phyloP scores from a whole-genome alignment of 495 filamentous ascomycete genomes.

The Lineolata rhizophorae region DNA sequence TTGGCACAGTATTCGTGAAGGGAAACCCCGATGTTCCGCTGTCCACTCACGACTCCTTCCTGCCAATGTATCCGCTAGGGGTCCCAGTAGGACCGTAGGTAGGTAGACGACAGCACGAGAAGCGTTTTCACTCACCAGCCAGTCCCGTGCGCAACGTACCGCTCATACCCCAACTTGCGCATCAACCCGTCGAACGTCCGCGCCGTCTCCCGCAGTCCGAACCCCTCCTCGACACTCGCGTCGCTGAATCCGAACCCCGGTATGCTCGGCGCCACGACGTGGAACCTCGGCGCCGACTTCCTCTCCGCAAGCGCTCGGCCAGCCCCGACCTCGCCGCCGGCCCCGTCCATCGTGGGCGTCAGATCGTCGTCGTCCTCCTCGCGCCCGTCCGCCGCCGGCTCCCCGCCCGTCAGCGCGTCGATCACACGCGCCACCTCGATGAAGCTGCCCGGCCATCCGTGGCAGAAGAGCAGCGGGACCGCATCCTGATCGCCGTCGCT shows the following conservation, averaged over 20 bases:
- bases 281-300: slow-evolving; percentile 15
- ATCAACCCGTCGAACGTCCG: slow-evolving; percentile 16
- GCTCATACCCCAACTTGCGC: slow-evolving; percentile 16
- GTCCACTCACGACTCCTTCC: no score
- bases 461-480: slow-evolving; percentile 18
- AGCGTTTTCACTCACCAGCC: slow-evolving; percentile 14
- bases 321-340: no score
- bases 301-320: no score
- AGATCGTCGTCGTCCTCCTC: slow-evolving; percentile 1
- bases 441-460: slow-evolving; percentile 18
- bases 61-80: no score
- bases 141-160: slow-evolving; percentile 16
- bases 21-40: no score
- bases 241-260: slow-evolving; percentile 22
- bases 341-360: no score
- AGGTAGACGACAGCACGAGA: no score
- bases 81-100: no score
- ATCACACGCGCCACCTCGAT: slow-evolving; percentile 15
- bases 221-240: slow-evolving; percentile 10
- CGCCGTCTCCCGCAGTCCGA: slow-evolving; percentile 15
- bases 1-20: no score
- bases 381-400: slow-evolving; percentile 4
- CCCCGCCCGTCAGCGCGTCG: slow-evolving; percentile 15
- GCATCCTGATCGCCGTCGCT: slow-evolving; percentile 12
- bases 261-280: slow-evolving; percentile 19